A percentile compares a stretch with the other conserved stretches of the same genome.
phyloP scores from a whole-genome alignment of 2,329 filamentous ascomycete genomes.

The Xylaria sp. region DNA sequence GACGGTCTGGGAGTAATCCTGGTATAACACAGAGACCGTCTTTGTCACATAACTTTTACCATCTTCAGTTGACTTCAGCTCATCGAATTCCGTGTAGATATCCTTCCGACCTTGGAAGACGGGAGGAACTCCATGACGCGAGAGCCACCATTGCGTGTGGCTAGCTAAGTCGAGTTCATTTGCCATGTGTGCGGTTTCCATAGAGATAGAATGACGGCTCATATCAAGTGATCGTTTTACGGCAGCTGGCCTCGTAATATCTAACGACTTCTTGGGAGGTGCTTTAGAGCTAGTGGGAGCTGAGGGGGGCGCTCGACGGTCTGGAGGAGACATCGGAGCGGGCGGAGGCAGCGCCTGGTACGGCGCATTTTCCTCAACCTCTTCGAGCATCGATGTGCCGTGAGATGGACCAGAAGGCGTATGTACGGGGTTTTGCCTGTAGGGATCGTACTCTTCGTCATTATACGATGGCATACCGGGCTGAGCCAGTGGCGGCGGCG shows the following conservation, averaged over 20 bases:
- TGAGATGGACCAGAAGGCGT: conserved; percentile 29
- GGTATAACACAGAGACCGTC: conserved; percentile 80
- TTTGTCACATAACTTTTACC: conserved; percentile 69
- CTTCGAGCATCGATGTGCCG: conserved; percentile 39
- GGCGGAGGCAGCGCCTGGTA: conserved; percentile 40
- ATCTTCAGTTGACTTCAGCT: conserved; percentile 63
- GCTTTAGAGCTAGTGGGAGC: conserved; percentile 36
- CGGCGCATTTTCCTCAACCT: conserved; percentile 45
- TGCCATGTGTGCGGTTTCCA: conserved; percentile 80
- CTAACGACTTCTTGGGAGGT: conserved; percentile 55
- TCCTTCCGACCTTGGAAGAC: conserved; percentile 78
- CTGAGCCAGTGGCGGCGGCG: conserved; percentile 18
- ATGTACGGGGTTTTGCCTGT: conserved; percentile 44
- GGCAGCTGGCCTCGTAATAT: conserved; percentile 51
- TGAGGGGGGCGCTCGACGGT: conserved; percentile 42
- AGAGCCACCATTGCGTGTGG: conserved; percentile 79
- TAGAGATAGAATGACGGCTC: conserved; percentile 63
- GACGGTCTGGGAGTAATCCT: conserved; percentile 93
- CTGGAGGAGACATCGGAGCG: conserved; percentile 39
- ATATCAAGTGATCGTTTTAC: conserved; percentile 66
- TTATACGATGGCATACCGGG: conserved; percentile 35
- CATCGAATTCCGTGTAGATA: conserved; percentile 75
- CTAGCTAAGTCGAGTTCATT: conserved; percentile 76
- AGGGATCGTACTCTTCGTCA: conserved; percentile 67
- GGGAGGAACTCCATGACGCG: conserved; percentile 73